Evolutionary conservation across 108 stramenopile species (phyloP).

Genomic region (Fistulifera solaris): DNA sequence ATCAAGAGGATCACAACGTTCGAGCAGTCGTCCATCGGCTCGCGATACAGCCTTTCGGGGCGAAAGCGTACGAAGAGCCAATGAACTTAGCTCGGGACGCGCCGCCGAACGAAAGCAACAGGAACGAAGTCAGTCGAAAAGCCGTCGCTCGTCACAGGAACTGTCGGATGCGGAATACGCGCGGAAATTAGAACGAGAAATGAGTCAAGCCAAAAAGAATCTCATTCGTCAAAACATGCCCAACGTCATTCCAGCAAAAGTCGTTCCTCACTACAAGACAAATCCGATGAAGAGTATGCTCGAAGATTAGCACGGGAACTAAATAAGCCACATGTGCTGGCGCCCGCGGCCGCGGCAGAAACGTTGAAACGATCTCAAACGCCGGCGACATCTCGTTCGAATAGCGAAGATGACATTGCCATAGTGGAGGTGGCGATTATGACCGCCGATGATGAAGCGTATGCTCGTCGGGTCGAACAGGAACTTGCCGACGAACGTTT

Average conservation of each 20-base stretch:
- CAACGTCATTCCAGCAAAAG: background rate
- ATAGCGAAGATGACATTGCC: background rate
- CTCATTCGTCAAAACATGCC: background rate
- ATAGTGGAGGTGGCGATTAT: background rate
- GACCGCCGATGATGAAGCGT: background rate
- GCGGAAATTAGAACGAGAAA: background rate
- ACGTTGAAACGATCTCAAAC: background rate
- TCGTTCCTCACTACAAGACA: background rate
- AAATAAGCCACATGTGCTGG: background rate
- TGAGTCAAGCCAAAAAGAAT: background rate
- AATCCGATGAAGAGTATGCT: slow-evolving; percentile 2
- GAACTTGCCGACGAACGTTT: slow-evolving; percentile 5
- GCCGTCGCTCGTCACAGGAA: background rate
- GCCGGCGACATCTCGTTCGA: slow-evolving; percentile 2
- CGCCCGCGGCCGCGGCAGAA: background rate
- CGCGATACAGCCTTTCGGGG: background rate
- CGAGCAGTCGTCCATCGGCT: background rate
- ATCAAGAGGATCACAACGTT: background rate
- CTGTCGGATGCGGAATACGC: background rate
- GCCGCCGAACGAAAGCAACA: background rate
- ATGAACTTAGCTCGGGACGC: no score
- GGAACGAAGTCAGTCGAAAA: background rate
- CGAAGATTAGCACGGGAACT: background rate
- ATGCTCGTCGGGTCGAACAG: slow-evolving; percentile 9
- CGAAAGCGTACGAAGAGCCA: background rate